phyloP scores from a whole-genome alignment of 2,329 filamentous ascomycete genomes.

The Fusarium sp. region DNA sequence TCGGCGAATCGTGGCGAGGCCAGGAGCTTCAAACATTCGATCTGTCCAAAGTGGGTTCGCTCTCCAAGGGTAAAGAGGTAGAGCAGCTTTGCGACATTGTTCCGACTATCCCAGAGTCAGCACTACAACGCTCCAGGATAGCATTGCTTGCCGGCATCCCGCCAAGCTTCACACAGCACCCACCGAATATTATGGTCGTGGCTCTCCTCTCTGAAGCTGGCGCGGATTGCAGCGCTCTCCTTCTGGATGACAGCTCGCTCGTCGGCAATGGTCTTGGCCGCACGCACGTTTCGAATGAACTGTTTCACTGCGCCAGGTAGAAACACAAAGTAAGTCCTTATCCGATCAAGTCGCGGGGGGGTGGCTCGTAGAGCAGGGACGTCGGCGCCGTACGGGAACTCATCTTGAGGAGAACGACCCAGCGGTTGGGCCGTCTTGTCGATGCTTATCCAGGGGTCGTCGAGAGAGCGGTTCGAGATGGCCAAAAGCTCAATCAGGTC shows the following conservation, averaged over 20 bases:
- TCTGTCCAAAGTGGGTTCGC: conserved; percentile 98
- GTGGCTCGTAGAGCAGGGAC: conserved; percentile 1
- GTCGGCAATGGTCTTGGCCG: conserved; percentile 98
- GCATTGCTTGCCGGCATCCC: neutral
- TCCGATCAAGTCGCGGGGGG: conserved; percentile 5
- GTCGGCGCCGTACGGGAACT: conserved; percentile 50
- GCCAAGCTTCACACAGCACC: conserved; percentile 41
- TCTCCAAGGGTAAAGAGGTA: conserved; percentile 98
- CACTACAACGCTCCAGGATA: neutral
- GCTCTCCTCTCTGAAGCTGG: conserved; percentile 97
- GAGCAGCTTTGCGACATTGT: conserved; percentile 98
- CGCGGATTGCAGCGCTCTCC: conserved; percentile 96
- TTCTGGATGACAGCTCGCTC: conserved; percentile 98
- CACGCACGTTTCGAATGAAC: conserved; percentile 99
- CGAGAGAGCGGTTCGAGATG: conserved; percentile 16
- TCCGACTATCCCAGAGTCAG: conserved; percentile 71
- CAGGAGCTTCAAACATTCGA: conserved; percentile 97
- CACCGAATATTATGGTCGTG: conserved; percentile 91
- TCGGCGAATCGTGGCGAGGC: conserved; percentile 97
- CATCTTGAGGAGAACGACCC: conserved; percentile 51
- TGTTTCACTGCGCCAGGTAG: conserved; percentile 80
- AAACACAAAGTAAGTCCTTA: conserved; percentile 21
- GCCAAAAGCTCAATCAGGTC: conserved; percentile 39
- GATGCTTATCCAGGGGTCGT: conserved; percentile 41
- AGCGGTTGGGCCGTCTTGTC: conserved; percentile 45